Evolutionary conservation across 83 land plant genomes (phyloP).

Genomic region (Isoetes engelmannii): DNA sequence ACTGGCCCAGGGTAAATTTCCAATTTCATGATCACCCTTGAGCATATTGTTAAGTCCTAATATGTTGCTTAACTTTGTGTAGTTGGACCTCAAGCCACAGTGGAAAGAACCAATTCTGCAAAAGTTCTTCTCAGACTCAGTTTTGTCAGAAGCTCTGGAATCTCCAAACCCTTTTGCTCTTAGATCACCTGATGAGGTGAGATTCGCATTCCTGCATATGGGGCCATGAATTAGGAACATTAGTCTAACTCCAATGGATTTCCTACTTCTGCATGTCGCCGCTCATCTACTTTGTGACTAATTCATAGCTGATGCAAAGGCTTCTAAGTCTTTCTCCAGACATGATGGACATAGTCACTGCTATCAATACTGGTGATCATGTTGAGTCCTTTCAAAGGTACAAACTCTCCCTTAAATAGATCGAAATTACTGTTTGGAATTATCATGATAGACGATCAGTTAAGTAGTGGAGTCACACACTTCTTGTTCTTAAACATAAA

Average conservation of each 20-base stretch:
- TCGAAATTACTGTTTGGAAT: no score
- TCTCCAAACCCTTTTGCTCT: no score
- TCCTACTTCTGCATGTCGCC: no score
- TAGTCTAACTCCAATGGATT: no score
- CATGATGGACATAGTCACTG: slow-evolving; percentile 2
- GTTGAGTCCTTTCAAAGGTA: slow-evolving; percentile 2
- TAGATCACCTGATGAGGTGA: no score
- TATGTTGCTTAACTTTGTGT: not conserved
- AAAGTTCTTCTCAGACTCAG: slow-evolving; percentile 18
- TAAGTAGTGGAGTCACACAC: no score
- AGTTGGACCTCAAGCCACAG: slow-evolving; percentile 18
- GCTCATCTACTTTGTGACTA: no score
- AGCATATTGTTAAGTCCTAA: no score
- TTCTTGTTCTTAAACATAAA: no score
- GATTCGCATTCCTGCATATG: no score
- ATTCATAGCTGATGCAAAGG: not conserved
- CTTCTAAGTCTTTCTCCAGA: not conserved
- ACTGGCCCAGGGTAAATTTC: slow-evolving; percentile 25
- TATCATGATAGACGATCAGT: no score
- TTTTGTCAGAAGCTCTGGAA: slow-evolving; percentile 6
- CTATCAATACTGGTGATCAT: not conserved
- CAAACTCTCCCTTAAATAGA: not conserved
- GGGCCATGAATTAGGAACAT: no score
- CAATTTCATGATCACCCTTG: not conserved
- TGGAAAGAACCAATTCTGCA: slow-evolving; percentile 13